Conservation (phyloP, 1,284 basidiomycete genomes). For the Takashimella koratensis region DNA sequence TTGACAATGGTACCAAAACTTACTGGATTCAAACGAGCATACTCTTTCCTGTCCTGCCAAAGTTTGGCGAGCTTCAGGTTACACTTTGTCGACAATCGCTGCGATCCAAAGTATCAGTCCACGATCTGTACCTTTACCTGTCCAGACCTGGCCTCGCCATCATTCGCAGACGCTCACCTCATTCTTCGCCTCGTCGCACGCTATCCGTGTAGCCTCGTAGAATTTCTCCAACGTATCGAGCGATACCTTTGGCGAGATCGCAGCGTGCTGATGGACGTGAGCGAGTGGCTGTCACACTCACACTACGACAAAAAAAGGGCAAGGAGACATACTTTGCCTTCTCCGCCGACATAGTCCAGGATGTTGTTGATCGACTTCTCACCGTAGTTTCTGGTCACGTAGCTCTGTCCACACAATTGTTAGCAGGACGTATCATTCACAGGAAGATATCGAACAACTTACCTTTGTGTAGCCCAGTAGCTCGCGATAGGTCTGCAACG, state of each 20-base stretch:
- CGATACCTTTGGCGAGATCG: constrained; percentile 58
- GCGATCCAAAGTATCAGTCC: constrained; percentile 3
- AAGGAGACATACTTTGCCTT: constrained; percentile 64
- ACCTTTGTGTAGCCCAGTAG: constrained; percentile 85
- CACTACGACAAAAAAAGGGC: neutral
- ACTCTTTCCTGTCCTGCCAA: constrained; percentile 95
- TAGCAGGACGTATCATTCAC: neutral
- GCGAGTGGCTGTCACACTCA: constrained; percentile 2
- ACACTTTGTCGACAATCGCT: constrained; percentile 91
- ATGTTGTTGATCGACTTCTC: constrained; percentile 99
- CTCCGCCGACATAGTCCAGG: constrained; percentile 90
- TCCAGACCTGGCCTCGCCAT: neutral
- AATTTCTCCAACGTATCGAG: constrained; percentile 88
- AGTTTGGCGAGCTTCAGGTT: constrained; percentile 96
- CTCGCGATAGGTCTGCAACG: constrained; percentile 77
- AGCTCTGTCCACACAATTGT: constrained; percentile 24
- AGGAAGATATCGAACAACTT: constrained; percentile 7
- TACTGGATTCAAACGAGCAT: constrained; percentile 73
- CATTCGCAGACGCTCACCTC: constrained; percentile 60
- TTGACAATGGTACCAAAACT: no score
- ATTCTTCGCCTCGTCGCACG: constrained; percentile 89
- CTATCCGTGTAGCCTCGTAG: constrained; percentile 87
- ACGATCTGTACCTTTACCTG: neutral
- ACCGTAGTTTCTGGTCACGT: constrained; percentile 57
- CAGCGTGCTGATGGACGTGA: constrained; percentile 35